A percentile compares a stretch with the other conserved stretches of the same genome.
These are phyloP conservation scores for Penicillium griseofulvum DNA, from an alignment of 2,329 filamentous ascomycete species.

Conservation along the genomic window DNA sequence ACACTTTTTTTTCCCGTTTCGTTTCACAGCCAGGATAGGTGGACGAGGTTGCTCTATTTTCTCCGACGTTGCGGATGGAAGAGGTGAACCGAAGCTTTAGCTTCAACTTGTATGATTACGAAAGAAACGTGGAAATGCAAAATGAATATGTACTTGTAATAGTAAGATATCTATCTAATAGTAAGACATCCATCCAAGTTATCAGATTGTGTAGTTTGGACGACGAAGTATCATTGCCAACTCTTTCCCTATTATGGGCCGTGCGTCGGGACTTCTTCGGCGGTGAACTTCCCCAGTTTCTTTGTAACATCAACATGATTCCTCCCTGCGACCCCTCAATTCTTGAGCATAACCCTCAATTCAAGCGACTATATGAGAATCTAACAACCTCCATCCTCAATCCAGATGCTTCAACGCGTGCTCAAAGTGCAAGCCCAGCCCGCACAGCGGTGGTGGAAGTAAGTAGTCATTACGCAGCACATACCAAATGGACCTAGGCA, in stretches of 20 bases:
- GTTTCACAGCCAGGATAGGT: neutral
- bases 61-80: slow-evolving; percentile 15
- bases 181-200: neutral
- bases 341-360: slow-evolving; percentile 42
- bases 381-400: slow-evolving; percentile 39
- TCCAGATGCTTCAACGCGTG: slow-evolving; percentile 41
- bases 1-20: slow-evolving; percentile 3
- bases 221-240: neutral
- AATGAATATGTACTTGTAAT: slow-evolving; percentile 24
- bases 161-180: slow-evolving; percentile 12
- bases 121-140: slow-evolving; percentile 39
- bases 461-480: slow-evolving; percentile 15
- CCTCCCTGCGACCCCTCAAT: slow-evolving; percentile 42
- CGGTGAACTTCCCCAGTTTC: slow-evolving; percentile 19
- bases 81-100: slow-evolving; percentile 17
- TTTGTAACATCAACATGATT: slow-evolving; percentile 36
- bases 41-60: slow-evolving; percentile 11
- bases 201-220: neutral
- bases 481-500: neutral
- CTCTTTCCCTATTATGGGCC: neutral
- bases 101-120: slow-evolving; percentile 39
- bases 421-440: slow-evolving; percentile 29
- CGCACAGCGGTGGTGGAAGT: slow-evolving; percentile 34
- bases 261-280: slow-evolving; percentile 4
- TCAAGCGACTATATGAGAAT: slow-evolving; percentile 43